These are phyloP conservation scores for Ustilago curta DNA, from an alignment of 1,284 basidiomycete species.

Conservation along the genomic window DNA sequence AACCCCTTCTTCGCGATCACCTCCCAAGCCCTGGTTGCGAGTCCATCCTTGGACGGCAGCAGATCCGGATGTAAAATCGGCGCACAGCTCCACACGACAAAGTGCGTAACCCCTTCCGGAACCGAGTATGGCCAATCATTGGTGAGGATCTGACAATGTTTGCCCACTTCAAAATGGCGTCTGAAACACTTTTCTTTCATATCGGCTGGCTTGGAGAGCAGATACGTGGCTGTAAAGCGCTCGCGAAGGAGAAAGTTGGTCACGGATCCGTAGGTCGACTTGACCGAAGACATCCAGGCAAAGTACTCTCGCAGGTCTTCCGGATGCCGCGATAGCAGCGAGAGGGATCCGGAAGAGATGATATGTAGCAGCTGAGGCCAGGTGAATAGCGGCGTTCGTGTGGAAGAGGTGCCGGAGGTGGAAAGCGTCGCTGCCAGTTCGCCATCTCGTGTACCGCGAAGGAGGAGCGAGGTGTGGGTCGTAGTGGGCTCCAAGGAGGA, in stretches of 20 bases:
- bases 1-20: constrained; percentile 27
- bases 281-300: constrained; percentile 36
- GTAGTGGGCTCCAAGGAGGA: neutral
- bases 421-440: constrained; percentile 21
- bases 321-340: constrained; percentile 21
- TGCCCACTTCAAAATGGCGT: neutral
- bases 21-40: constrained; percentile 1
- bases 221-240: constrained; percentile 17
- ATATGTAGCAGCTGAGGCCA: constrained; percentile 19
- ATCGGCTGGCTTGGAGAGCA: constrained; percentile 4
- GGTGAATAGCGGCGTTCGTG: constrained; percentile 25
- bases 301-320: constrained; percentile 39
- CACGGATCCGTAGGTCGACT: constrained; percentile 25
- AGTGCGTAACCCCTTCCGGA: constrained; percentile 13
- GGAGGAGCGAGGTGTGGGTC: constrained; percentile 9
- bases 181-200: constrained; percentile 13
- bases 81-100: constrained; percentile 26
- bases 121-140: constrained; percentile 44
- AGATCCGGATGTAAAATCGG: constrained; percentile 26
- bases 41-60: neutral
- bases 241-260: constrained; percentile 21
- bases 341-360: constrained; percentile 18
- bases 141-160: constrained; percentile 28
- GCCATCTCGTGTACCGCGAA: constrained; percentile 30
- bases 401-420: neutral